These are phyloP conservation scores for Colletotrichum sp. DNA, from an alignment of 2,329 filamentous ascomycete genomes.

Conservation along the genomic window DNA sequence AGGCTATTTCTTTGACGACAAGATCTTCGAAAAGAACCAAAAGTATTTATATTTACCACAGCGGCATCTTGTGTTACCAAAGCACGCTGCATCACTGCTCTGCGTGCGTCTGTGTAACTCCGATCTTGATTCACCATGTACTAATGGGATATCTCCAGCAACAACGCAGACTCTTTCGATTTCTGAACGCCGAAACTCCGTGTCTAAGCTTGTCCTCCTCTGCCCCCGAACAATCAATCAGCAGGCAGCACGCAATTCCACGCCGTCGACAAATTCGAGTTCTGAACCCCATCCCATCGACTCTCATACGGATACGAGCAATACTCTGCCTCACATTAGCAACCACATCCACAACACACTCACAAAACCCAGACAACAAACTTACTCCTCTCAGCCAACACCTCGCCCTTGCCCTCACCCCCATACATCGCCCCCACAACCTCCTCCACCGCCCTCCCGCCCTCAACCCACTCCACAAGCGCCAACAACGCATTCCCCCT, in stretches of 20 bases:
- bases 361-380: no score
- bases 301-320: not conserved
- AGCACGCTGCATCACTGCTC: not conserved
- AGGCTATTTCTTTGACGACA: not conserved
- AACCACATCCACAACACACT: not conserved
- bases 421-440: not conserved
- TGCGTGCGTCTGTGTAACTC: not conserved
- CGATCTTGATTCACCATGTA: not conserved
- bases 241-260: not conserved
- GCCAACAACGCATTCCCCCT: conserved; percentile 48
- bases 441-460: conserved; percentile 21
- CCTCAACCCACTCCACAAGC: conserved; percentile 53
- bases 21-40: not conserved
- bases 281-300: not conserved
- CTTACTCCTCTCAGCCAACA: not conserved
- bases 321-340: not conserved
- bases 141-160: not conserved
- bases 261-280: not conserved
- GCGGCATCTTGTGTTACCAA: not conserved
- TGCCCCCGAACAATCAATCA: not conserved
- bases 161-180: not conserved
- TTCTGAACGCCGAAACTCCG: not conserved
- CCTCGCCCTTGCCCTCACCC: not conserved
- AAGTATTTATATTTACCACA: not conserved
- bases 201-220: not conserved